phyloP scores from a whole-genome alignment of 75 land plant genomes.

The Sequoia sempervirens region DNA sequence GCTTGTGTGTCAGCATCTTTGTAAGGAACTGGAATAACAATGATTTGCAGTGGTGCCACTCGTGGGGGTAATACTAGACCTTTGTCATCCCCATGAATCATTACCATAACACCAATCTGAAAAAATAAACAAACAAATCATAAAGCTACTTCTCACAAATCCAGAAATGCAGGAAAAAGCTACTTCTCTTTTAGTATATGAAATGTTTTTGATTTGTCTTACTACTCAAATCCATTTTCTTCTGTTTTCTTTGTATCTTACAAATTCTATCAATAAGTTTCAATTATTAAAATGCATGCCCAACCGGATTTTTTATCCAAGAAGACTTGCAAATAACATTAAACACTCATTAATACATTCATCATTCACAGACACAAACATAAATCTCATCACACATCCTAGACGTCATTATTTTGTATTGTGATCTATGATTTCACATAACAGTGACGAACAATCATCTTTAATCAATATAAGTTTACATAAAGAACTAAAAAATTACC shows the following conservation, averaged over 20 bases:
- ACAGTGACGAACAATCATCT: not conserved
- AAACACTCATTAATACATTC: not conserved
- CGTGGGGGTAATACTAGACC: slow-evolving; percentile 93
- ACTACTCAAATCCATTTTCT: not conserved
- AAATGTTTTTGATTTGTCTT: not conserved
- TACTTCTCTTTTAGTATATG: not conserved
- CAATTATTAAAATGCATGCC: not conserved
- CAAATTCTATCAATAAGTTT: not conserved
- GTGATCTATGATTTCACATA: not conserved
- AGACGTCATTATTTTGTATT: not conserved
- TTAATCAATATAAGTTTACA: not conserved
- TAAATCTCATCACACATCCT: not conserved
- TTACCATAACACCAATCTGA: slow-evolving; percentile 99
- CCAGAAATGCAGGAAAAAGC: not conserved
- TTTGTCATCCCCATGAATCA: slow-evolving; percentile 99
- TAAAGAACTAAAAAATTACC: too few species aligned
- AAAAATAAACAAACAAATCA: not conserved
- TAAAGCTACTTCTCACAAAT: not conserved
- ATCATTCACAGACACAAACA: not conserved
- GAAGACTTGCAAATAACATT: not conserved
- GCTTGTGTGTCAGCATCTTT: slow-evolving; percentile 69
- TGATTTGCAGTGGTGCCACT: slow-evolving; percentile 85
- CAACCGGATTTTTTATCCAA: not conserved
- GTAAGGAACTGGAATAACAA: slow-evolving; percentile 87
- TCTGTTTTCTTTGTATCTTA: not conserved